Evolutionary conservation across 2,329 filamentous ascomycete genomes (phyloP), one percentile per base, ranked within the genome.

Genomic region (Exophiala xenobiotica): DNA sequence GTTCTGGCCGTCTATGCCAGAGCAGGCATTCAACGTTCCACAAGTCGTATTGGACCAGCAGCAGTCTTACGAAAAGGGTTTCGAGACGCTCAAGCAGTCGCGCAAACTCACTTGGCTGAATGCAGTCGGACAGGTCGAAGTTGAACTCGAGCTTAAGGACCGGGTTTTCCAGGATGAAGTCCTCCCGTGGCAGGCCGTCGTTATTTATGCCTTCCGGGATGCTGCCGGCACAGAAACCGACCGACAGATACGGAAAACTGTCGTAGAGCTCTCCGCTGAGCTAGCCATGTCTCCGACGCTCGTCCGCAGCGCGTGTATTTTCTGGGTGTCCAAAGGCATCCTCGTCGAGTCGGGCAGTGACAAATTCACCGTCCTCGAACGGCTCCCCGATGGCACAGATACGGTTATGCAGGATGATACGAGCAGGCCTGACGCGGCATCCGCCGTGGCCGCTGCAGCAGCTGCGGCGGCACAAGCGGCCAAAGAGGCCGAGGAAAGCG

Each of bases 71-170:
- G 85, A 86, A 50, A 68, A 76, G 4, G 85, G 85, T 11, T 97
- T 95, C 64, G 85, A 91, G 64, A 75, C 78, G 4, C 81, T 93
- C 61, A 96, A 96, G 66, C 79, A 86, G 22, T 86, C 87, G 48
- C 84, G 92, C 46, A 95, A 92, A 69, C 79, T 99, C 27, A 88
- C 85, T 35, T 97, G 92, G 91, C 78, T 95, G 46, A 85, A 91
- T 59, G 84, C 88, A 7, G 75, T 96, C 0, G 92, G 91, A 2
- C 83, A 86, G 54, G 89, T 88, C 11, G 85, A 80, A 0, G 84
- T 99, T 6, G 87, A 88, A 57, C 78, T 99, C 1, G 87, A 92
- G 59, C 76, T 99, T 1, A 80, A 86, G 60, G 93, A 97, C 68
- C 85, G 93, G 18, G 81, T 79, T 0, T 76, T 96, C 49, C 73